These are phyloP conservation scores for Peronospora belbahrii DNA, from an alignment of 352 stramenopile species.

Conservation along the genomic window DNA sequence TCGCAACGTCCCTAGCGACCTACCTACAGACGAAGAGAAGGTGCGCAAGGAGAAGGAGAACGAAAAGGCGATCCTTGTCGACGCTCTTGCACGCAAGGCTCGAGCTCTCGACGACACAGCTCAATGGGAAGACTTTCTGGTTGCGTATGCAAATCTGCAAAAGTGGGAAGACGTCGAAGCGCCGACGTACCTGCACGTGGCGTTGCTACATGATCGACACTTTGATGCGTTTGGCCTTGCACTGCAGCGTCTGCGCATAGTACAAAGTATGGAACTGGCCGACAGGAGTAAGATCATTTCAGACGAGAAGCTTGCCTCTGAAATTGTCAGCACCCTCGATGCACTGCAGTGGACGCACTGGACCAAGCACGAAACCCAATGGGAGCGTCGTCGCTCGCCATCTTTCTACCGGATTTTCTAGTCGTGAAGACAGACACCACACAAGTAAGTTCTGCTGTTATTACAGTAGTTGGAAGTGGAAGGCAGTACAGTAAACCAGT, in stretches of 20 bases:
- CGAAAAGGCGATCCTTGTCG: conserved; percentile 57
- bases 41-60: conserved; percentile 68
- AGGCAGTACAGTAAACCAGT: not conserved
- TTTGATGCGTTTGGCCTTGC: conserved; percentile 36
- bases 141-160: conserved; percentile 42
- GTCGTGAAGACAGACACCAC: conserved; percentile 1
- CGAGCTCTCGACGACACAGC: conserved; percentile 54
- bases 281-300: conserved; percentile 65
- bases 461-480: not conserved
- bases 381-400: conserved; percentile 46
- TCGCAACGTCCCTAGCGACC: conserved; percentile 41
- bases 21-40: conserved; percentile 51
- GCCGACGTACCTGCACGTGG: conserved; percentile 44
- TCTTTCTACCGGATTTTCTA: conserved; percentile 62
- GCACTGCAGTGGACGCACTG: conserved; percentile 57
- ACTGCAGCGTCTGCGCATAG: conserved; percentile 66
- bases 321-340: conserved; percentile 32
- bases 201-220: conserved; percentile 54
- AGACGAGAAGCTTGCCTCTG: conserved; percentile 45
- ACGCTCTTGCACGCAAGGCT: conserved; percentile 61
- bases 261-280: conserved; percentile 43
- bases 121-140: conserved; percentile 51
- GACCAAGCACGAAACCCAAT: conserved; percentile 42
- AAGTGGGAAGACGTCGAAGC: conserved; percentile 73
- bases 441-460: not conserved